A percentile compares a stretch with the other conserved stretches of the same genome.
Conservation (phyloP, 2,329 filamentous ascomycete species). For the Phialemoniopsis sp. region DNA sequence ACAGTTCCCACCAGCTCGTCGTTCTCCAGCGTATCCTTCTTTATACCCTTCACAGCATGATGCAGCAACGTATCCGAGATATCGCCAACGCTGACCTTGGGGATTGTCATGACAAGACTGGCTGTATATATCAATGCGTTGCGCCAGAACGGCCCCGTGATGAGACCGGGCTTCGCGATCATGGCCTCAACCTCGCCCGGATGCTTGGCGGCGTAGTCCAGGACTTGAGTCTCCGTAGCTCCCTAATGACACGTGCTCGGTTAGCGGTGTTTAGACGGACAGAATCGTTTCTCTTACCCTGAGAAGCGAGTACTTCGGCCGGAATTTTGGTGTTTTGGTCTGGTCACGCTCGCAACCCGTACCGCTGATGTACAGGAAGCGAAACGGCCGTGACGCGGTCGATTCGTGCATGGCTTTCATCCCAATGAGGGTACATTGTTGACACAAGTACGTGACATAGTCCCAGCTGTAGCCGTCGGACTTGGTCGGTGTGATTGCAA, state of each 20-base stretch:
- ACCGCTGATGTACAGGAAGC: slow-evolving; percentile 47
- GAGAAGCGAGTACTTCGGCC: slow-evolving; percentile 37
- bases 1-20: slow-evolving; percentile 19
- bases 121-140: slow-evolving; percentile 13
- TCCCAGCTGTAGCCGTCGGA: slow-evolving; percentile 21
- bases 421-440: slow-evolving; percentile 24
- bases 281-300: slow-evolving; percentile 36
- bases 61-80: slow-evolving; percentile 38
- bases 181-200: slow-evolving; percentile 28
- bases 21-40: slow-evolving; percentile 38
- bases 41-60: slow-evolving; percentile 37
- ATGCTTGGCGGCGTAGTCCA: slow-evolving; percentile 33
- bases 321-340: slow-evolving; percentile 30
- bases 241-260: slow-evolving; percentile 28
- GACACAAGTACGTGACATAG: slow-evolving; percentile 33
- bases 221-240: slow-evolving; percentile 36
- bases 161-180: slow-evolving; percentile 37
- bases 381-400: slow-evolving; percentile 25
- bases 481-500: slow-evolving; percentile 36
- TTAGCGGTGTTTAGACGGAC: not conserved
- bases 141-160: slow-evolving; percentile 22
- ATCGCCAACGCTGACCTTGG: slow-evolving; percentile 26
- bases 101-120: slow-evolving; percentile 19
- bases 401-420: slow-evolving; percentile 13
- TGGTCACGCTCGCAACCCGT: slow-evolving; percentile 36